Evolutionary conservation across 768 basidiomycete species (phyloP).

Genomic region (Dentipellis fragilis): DNA sequence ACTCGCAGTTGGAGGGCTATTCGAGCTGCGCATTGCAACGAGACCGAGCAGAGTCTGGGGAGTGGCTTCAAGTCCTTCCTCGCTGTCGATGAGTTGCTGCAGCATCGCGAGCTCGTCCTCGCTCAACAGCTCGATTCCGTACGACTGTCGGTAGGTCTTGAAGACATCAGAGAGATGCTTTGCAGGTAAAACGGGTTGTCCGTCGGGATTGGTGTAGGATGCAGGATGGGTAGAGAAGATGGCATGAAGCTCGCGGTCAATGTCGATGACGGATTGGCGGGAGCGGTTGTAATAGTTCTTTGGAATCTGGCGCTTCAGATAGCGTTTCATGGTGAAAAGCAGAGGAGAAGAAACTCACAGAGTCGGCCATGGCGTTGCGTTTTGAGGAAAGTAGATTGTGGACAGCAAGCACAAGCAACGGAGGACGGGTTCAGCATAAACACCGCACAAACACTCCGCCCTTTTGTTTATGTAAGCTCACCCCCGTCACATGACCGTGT

Average conservation of each 20-base stretch:
- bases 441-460: not conserved
- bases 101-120: constrained; percentile 54
- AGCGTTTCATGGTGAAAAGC: not conserved
- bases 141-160: constrained; percentile 47
- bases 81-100: constrained; percentile 41
- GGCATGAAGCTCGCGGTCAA: constrained; percentile 56
- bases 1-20: constrained; percentile 7
- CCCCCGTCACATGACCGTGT: not conserved
- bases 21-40: constrained; percentile 35
- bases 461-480: not conserved
- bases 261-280: constrained; percentile 61
- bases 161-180: constrained; percentile 65
- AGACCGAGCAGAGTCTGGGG: constrained; percentile 54
- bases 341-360: not conserved
- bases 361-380: not conserved
- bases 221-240: constrained; percentile 61
- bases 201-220: constrained; percentile 44
- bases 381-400: not conserved
- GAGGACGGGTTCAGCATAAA: not conserved
- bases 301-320: not conserved
- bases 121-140: constrained; percentile 54
- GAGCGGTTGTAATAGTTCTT: constrained; percentile 35
- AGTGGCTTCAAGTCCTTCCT: constrained; percentile 59
- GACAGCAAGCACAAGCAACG: not conserved
- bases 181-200: constrained; percentile 59